phyloP scores from a whole-genome alignment of 164 flowering plant genomes.

The Chimonanthus salicifolius region DNA sequence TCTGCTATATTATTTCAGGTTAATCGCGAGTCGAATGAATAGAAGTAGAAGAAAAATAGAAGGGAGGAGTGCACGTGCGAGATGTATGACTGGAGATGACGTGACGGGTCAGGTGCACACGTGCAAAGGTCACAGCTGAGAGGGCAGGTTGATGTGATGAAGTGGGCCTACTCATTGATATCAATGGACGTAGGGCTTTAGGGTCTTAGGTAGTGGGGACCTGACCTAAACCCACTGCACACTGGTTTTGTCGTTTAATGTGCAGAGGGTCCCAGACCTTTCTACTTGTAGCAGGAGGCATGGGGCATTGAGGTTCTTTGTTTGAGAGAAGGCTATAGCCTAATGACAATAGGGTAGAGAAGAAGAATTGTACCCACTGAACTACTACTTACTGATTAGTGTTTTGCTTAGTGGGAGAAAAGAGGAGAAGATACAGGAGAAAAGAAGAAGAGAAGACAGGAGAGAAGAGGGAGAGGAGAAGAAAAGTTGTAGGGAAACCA shows the following conservation, averaged over 20 bases:
- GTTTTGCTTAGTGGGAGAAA: background rate
- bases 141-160: background rate
- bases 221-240: background rate
- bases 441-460: too few species aligned
- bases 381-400: background rate
- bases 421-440: too few species aligned
- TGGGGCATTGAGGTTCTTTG: background rate
- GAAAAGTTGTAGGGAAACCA: too few species aligned
- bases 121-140: slow-evolving; percentile 14
- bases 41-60: too few species aligned
- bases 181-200: too few species aligned
- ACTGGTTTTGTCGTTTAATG: slow-evolving; percentile 3
- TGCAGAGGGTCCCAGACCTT: too few species aligned
- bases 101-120: slow-evolving; percentile 10
- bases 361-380: background rate
- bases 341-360: too few species aligned
- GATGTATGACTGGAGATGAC: background rate
- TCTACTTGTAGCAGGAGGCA: too few species aligned
- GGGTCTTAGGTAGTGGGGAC: too few species aligned
- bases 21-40: too few species aligned
- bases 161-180: background rate
- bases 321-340: background rate
- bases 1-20: too few species aligned
- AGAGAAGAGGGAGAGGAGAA: too few species aligned
- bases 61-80: background rate